These are phyloP conservation scores for Podospora australis DNA, from an alignment of 495 filamentous ascomycete species.

Conservation along the genomic window DNA sequence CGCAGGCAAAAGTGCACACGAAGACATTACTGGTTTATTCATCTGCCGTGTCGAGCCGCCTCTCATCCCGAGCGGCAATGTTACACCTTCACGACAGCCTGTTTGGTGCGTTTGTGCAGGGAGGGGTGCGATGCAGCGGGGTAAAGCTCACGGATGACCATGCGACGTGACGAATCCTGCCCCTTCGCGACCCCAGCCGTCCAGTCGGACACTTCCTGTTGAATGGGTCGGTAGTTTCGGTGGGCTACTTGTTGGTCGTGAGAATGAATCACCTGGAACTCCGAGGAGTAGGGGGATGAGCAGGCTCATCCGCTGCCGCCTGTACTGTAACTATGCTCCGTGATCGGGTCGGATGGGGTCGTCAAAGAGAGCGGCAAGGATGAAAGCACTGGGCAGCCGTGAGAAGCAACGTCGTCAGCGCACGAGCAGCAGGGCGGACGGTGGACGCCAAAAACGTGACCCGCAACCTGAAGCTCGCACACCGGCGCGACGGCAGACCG, in stretches of 20 bases:
- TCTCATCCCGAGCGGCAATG: neutral
- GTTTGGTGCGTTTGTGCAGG: slow-evolving; percentile 1
- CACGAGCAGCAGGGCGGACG: neutral
- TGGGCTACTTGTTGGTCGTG: neutral
- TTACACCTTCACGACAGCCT: neutral
- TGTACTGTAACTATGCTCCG: slow-evolving; percentile 7
- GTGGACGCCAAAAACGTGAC: neutral
- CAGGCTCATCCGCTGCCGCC: too few relatives aligned
- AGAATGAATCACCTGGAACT: neutral
- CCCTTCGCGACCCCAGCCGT: neutral
- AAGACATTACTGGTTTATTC: neutral
- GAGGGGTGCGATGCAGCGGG: slow-evolving; percentile 11
- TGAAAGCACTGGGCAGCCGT: neutral
- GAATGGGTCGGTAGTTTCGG: neutral
- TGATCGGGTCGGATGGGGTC: slow-evolving; percentile 16
- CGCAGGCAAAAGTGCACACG: neutral
- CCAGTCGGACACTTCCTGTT: neutral
- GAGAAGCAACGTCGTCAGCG: neutral
- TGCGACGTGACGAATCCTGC: neutral
- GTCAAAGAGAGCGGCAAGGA: neutral
- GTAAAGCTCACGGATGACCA: slow-evolving; percentile 1
- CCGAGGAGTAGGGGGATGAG: neutral
- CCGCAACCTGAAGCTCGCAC: too few relatives aligned
- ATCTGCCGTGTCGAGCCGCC: neutral
- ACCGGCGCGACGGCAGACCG: neutral